Conservation (phyloP, 768 basidiomycete species). For the Dictyophora rubrovolvata region DNA sequence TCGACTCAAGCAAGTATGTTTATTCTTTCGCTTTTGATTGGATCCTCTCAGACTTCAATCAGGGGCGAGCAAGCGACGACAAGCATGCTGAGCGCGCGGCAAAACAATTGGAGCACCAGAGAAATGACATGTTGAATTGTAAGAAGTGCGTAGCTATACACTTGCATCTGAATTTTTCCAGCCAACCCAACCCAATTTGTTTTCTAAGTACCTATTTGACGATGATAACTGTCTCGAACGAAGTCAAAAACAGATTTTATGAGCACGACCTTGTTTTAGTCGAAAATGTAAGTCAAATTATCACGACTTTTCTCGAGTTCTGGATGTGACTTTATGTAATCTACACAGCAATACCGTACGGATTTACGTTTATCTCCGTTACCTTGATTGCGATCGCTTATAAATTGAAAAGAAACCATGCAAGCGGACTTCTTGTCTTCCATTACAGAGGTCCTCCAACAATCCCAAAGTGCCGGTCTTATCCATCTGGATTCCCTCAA, state of each 20-base stretch:
- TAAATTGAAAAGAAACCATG: constrained; percentile 42
- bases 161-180: background rate
- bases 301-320: constrained; percentile 7
- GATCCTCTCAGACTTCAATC: background rate
- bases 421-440: constrained; percentile 53
- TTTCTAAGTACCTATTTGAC: constrained; percentile 54
- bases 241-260: constrained; percentile 60
- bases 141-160: constrained; percentile 50
- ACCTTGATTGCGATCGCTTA: background rate
- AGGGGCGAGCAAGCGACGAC: constrained; percentile 65
- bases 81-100: constrained; percentile 64
- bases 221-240: constrained; percentile 60
- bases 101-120: constrained; percentile 68
- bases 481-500: constrained; percentile 52
- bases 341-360: constrained; percentile 60
- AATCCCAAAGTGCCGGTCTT: constrained; percentile 49
- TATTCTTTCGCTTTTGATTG: background rate
- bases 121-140: constrained; percentile 65
- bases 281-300: constrained; percentile 51
- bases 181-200: background rate
- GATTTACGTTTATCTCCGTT: constrained; percentile 2
- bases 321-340: constrained; percentile 9
- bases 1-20: constrained; percentile 67
- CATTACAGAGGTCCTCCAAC: constrained; percentile 43
- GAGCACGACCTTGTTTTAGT: constrained; percentile 54